phyloP scores from a whole-genome alignment of 495 filamentous ascomycete genomes.

The Tuber indicum region DNA sequence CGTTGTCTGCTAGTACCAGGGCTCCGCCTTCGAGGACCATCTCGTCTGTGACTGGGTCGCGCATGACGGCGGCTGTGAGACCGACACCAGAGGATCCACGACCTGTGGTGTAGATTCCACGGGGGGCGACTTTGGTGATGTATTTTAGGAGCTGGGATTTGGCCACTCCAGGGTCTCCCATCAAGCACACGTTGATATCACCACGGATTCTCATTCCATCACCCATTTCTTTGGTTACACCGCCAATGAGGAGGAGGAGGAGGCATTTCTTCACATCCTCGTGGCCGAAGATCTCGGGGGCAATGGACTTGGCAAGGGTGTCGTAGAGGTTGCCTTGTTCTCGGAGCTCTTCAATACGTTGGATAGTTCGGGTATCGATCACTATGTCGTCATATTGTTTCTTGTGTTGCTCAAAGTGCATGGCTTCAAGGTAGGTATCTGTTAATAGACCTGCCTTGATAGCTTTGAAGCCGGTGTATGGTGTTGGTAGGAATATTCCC shows the following conservation, averaged over 20 bases:
- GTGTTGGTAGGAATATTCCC: slow-evolving; percentile 92
- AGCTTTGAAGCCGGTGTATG: slow-evolving; percentile 95
- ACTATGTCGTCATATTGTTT: slow-evolving; percentile 82
- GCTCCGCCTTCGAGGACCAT: slow-evolving; percentile 98
- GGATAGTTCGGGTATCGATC: slow-evolving; percentile 66
- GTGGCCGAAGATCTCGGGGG: slow-evolving; percentile 94
- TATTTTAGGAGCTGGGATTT: slow-evolving; percentile 98
- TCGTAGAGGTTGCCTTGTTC: slow-evolving; percentile 88
- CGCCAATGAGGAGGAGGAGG: slow-evolving; percentile 85
- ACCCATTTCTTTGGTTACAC: slow-evolving; percentile 94
- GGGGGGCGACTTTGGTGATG: slow-evolving; percentile 94
- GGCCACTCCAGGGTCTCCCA: slow-evolving; percentile 98
- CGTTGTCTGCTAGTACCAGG: slow-evolving; percentile 91
- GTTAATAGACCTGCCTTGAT: slow-evolving; percentile 91
- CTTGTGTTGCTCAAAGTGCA: slow-evolving; percentile 90
- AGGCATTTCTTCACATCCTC: slow-evolving; percentile 97
- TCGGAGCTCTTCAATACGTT: slow-evolving; percentile 72
- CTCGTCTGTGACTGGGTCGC: slow-evolving; percentile 95
- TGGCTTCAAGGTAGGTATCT: slow-evolving; percentile 93
- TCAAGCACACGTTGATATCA: slow-evolving; percentile 96
- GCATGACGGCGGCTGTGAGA: slow-evolving; percentile 96
- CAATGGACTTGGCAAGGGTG: slow-evolving; percentile 87
- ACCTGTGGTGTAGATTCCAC: slow-evolving; percentile 95
- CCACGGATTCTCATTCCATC: slow-evolving; percentile 98
- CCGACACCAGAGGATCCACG: slow-evolving; percentile 93